Conservation (phyloP, 208 protist species). For the Strigomonas oncopelti region DNA sequence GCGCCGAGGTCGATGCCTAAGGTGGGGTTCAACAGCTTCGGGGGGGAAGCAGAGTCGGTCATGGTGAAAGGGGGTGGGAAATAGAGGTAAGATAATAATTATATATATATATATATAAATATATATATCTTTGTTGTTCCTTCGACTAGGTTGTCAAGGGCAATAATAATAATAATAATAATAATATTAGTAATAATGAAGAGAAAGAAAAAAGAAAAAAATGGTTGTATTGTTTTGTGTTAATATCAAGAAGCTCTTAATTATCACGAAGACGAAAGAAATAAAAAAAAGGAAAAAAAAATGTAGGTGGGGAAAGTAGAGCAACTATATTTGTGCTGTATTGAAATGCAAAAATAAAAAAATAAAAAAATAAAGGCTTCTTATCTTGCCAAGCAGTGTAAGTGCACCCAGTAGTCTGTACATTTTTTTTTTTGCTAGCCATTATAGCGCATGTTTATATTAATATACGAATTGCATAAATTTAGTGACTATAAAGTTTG, state of each 20-base stretch:
- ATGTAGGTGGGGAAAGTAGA: background rate
- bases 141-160: background rate
- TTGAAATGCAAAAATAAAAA: background rate
- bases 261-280: slow-evolving; percentile 1
- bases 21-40: slow-evolving; percentile 15
- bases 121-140: slow-evolving; percentile 6
- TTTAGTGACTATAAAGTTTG: too few species aligned
- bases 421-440: background rate
- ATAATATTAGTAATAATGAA: background rate
- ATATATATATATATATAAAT: background rate
- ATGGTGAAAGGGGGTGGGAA: background rate
- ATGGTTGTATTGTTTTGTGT: background rate
- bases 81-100: background rate
- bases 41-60: slow-evolving; percentile 2
- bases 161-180: background rate
- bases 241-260: background rate
- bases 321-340: background rate
- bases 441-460: background rate
- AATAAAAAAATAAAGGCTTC: background rate
- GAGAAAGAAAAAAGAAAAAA: background rate
- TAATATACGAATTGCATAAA: background rate
- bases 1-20: slow-evolving; percentile 68
- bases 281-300: slow-evolving; percentile 1
- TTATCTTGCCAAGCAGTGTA: background rate
- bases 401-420: background rate